A percentile compares a stretch with the other conserved stretches of the same genome.
phyloP scores from a whole-genome alignment of 2,329 filamentous ascomycete species.

The Calonectria montana region DNA sequence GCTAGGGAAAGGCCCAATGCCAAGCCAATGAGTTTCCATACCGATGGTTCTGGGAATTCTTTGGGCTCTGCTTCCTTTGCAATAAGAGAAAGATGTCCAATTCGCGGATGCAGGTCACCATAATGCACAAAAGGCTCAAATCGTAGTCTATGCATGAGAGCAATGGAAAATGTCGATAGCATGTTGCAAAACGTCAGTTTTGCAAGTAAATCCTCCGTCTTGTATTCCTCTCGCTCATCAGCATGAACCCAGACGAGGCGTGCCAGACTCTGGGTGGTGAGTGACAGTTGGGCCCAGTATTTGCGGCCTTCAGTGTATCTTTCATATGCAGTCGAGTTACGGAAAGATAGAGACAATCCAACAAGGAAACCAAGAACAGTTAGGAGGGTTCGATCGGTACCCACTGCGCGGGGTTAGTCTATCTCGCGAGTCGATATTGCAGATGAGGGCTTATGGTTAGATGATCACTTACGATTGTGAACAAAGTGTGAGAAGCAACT shows the following conservation, averaged over 20 bases:
- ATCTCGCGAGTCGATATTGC: background rate
- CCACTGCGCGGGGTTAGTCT: background rate
- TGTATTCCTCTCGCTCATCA: conserved; percentile 61
- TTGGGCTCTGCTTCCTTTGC: conserved; percentile 55
- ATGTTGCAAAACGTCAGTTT: conserved; percentile 82
- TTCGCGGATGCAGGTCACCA: conserved; percentile 74
- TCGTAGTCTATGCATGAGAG: conserved; percentile 83
- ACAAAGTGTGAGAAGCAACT: conserved; percentile 65
- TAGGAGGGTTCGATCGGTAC: conserved; percentile 61
- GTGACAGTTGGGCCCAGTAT: conserved; percentile 69
- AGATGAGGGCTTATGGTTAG: too few species aligned
- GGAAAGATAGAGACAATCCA: conserved; percentile 78
- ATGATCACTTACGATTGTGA: conserved; percentile 41
- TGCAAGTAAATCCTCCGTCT: conserved; percentile 74
- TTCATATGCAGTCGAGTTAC: conserved; percentile 80
- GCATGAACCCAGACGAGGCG: conserved; percentile 86
- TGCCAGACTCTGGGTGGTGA: conserved; percentile 74
- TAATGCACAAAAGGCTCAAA: conserved; percentile 85
- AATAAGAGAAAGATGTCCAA: conserved; percentile 80
- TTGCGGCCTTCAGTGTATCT: conserved; percentile 72
- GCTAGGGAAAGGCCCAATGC: conserved; percentile 81
- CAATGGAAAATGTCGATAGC: conserved; percentile 77
- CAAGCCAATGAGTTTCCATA: conserved; percentile 73
- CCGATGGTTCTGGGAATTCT: conserved; percentile 50
- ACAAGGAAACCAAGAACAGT: conserved; percentile 85